These are phyloP conservation scores for Debaryomyces subglobosus DNA, from an alignment of 1,139 yeast species.

Conservation along the genomic window DNA sequence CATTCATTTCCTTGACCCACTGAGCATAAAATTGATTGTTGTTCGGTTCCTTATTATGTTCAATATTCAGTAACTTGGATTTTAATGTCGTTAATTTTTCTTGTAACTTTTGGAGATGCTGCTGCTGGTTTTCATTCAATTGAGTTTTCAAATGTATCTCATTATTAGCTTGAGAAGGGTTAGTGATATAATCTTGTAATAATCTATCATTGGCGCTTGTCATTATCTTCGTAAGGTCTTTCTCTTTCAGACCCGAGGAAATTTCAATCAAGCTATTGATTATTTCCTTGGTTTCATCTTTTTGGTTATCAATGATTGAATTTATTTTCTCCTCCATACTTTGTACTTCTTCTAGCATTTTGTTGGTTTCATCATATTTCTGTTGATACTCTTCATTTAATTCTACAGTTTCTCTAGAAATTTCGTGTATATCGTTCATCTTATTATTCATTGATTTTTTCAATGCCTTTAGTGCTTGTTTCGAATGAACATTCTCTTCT, in stretches of 20 bases:
- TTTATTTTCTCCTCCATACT: constrained; percentile 24
- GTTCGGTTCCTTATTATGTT: constrained; percentile 7
- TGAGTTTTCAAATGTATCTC: constrained; percentile 12
- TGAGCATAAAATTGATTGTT: constrained; percentile 26
- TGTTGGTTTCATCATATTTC: constrained; percentile 16
- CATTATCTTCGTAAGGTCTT: constrained; percentile 12
- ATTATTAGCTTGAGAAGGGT: constrained; percentile 6
- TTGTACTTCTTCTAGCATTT: constrained; percentile 20
- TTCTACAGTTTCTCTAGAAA: constrained; percentile 21
- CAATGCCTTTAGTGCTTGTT: constrained; percentile 21
- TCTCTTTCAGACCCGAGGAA: constrained; percentile 10
- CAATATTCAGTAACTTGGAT: constrained; percentile 2
- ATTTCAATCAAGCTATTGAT: constrained; percentile 11
- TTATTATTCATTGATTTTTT: constrained; percentile 22
- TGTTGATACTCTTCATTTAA: constrained; percentile 20
- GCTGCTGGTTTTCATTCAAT: constrained; percentile 10
- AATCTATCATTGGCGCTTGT: constrained; percentile 10
- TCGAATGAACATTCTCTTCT: constrained; percentile 20
- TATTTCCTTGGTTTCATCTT: constrained; percentile 12
- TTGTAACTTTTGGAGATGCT: constrained; percentile 9
- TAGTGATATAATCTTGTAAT: constrained; percentile 9
- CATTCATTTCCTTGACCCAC: constrained; percentile 36
- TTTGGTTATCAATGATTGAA: constrained; percentile 14
- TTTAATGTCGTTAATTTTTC: constrained; percentile 11
- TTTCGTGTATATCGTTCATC: constrained; percentile 22